Evolutionary conservation across 1,284 basidiomycete species (phyloP).

Genomic region (Puccinia novopanici): DNA sequence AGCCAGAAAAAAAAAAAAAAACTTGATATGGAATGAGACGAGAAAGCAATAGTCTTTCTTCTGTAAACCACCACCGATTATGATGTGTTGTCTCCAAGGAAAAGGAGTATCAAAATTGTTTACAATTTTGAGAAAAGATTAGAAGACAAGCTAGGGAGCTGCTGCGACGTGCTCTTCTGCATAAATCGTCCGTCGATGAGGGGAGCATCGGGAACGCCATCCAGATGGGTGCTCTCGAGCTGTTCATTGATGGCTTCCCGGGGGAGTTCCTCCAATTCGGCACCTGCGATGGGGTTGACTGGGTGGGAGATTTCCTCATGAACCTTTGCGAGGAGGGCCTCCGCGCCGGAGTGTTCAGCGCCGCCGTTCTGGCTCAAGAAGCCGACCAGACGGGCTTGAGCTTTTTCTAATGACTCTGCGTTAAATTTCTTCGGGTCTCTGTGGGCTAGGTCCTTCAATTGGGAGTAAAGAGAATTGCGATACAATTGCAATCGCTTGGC

Average conservation of each 20-base stretch:
- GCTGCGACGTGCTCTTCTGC: too few relatives aligned
- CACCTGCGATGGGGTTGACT: not conserved
- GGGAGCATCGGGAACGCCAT: not conserved
- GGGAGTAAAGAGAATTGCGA: not conserved
- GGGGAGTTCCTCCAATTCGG: not conserved
- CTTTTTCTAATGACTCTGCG: not conserved
- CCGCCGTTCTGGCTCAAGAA: not conserved
- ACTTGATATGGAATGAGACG: too few relatives aligned
- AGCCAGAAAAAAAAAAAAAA: too few relatives aligned
- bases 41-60: too few relatives aligned
- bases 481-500: not conserved
- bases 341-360: not conserved
- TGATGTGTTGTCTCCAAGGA: too few relatives aligned
- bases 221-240: not conserved
- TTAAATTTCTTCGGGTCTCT: not conserved
- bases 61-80: too few relatives aligned
- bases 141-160: too few relatives aligned
- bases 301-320: not conserved
- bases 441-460: not conserved
- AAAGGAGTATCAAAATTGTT: too few relatives aligned
- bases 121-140: too few relatives aligned
- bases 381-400: not conserved
- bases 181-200: not conserved
- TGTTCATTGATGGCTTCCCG: not conserved
- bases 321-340: not conserved